Evolutionary conservation across 2,329 filamentous ascomycete species (phyloP), one percentile per base, ranked within the genome.

Genomic region (Aspergillus sp.): DNA sequence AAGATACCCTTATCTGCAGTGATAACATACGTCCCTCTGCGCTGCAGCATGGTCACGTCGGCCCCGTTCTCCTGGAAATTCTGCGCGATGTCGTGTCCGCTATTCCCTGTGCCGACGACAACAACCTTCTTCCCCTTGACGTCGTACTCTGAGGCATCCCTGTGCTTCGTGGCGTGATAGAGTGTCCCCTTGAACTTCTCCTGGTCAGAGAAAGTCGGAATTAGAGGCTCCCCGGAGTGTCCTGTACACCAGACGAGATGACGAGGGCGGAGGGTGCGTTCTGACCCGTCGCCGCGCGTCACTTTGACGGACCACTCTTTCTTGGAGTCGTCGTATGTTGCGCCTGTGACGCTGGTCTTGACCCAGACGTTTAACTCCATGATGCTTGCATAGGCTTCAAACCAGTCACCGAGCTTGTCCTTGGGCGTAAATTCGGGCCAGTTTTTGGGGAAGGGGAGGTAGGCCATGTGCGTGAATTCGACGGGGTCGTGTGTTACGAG

Each of bases 1-100:
- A 79, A 74, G 0, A 79, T 68, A 1, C 77, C 76, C 41, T 75
- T 75, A 3, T 78, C 73, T 13, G 72, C 73, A 0, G 76, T 78
- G 24, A 83, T 73, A 11, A 83, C 78, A 64, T 80, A 83, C 3
- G 80, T 84, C 2, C 76, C 76, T 8, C 74, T 72, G 8, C 81
- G 78, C 66, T 85, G 82, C 2, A 85, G 64, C 76, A 85, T 80
- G 3, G 81, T 81, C 2, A 83, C 80, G 18, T 76, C 67, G 5
- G 78, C 78, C 1, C 81, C 81, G 34, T 78, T 75, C 50, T 81
- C 74, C 48, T 76, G 74, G 59, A 76, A 82, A 62, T 82, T 78
- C 62, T 82, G 77, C 0, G 80, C 78, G 48, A 82, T 79, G 51
- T 82, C 80, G 54, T 82, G 80, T 0, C 74, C 79, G 57, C 76